Evolutionary conservation across 768 basidiomycete species (phyloP).

Genomic region (Mycena pura): DNA sequence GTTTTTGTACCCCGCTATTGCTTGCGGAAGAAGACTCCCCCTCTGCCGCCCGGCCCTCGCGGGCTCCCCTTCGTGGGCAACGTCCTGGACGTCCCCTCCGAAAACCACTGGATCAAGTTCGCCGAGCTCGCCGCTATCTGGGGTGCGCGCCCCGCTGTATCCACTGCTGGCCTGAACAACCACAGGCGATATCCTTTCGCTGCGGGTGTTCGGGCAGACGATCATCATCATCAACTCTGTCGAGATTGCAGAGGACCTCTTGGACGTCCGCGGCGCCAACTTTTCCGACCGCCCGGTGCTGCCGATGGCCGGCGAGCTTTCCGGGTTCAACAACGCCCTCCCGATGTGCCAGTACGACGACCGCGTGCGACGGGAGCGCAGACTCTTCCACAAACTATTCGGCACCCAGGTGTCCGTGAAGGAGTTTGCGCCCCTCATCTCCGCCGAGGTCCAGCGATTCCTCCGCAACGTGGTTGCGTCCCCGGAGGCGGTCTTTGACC

Average conservation of each 20-base stretch:
- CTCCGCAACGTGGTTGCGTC: not conserved
- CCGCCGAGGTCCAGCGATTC: not conserved
- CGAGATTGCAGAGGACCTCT: slow-evolving; percentile 50
- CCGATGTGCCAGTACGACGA: slow-evolving; percentile 20
- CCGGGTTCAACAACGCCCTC: slow-evolving; percentile 26
- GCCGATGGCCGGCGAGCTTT: slow-evolving; percentile 46
- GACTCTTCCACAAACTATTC: slow-evolving; percentile 17
- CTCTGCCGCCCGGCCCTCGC: too few species aligned
- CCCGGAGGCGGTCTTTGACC: not conserved
- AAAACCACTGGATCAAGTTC: too few species aligned
- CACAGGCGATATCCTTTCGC: slow-evolving; percentile 43
- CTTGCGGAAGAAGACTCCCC: too few species aligned
- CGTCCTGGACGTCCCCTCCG: too few species aligned
- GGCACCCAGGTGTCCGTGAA: not conserved
- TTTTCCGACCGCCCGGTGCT: slow-evolving; percentile 62
- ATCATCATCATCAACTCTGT: slow-evolving; percentile 52
- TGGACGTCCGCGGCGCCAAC: slow-evolving; percentile 56
- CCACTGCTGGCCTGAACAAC: too few species aligned
- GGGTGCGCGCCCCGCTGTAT: too few species aligned
- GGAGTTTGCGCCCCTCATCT: not conserved
- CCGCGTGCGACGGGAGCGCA: slow-evolving; percentile 16
- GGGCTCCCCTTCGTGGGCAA: too few species aligned
- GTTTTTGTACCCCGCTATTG: too few species aligned
- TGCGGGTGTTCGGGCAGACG: slow-evolving; percentile 49
- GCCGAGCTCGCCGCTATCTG: too few species aligned